Evolutionary conservation across 352 stramenopile genomes (phyloP), one percentile per base, ranked within the genome.

Genomic region (Pythium aphanidermatum): DNA sequence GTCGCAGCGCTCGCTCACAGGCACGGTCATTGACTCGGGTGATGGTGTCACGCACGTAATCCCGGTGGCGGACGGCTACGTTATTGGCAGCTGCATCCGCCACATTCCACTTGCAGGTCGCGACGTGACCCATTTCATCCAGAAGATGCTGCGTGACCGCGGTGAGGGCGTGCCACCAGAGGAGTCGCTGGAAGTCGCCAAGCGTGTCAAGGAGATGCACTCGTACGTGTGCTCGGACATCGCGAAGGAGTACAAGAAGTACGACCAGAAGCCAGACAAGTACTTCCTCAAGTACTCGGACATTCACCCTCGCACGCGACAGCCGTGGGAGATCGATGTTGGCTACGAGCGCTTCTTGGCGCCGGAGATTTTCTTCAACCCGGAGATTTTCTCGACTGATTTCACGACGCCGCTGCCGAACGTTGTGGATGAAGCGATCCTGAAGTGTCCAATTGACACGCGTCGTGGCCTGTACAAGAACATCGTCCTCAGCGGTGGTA

Each of bases 361-460:
- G 28, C 92, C 93, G 10, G 94, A 98, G 65, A 95, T 98, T 50
- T 98, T 98, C 60, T 98, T 98, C 60, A 97, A 97, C 62, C 94
- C 94, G 5, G 93, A 98, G 65, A 97, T 98, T 49, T 97, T 98
- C 61, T 95, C 76, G 35, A 92, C 79, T 16, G 85, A 98, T 45
- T 97, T 97, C 55, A 90, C 83, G 33, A 96, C 73, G 20, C 88
- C 90, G 32, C 70, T 98, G 48, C 91, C 93, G 14, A 86, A 95
- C 24, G 85, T 98, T 21, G 93, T 98, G 34, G 94, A 98, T 57
- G 72, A 98, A 51, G 81, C 84, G 5, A 98, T 98, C 49, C 69
- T 97, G 44, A 95, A 95, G 58, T 98, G 91, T 45, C 93, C 93
- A 8, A 98, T 98, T 63, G 94, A 98, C 65, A 96, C 86, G 32